A percentile compares a stretch with the other conserved stretches of the same genome.
phyloP scores from a whole-genome alignment of 768 basidiomycete species.

The Amanita rubescens region DNA sequence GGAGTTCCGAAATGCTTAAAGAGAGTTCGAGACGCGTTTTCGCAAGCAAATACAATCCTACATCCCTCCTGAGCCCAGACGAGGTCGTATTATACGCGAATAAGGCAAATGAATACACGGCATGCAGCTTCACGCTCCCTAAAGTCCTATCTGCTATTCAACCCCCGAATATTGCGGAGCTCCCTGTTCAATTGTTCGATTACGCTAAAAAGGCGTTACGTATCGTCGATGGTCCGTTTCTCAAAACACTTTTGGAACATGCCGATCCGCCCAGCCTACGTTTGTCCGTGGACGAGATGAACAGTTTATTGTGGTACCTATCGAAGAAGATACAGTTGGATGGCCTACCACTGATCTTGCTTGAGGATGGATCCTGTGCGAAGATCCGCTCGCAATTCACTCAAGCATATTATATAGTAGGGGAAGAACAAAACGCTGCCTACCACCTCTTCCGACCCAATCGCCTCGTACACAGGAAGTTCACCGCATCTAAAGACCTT shows the following conservation, averaged over 20 bases:
- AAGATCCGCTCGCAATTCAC: conserved; percentile 15
- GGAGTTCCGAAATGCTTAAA: conserved; percentile 16
- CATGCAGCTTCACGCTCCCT: conserved; percentile 9
- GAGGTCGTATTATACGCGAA: conserved; percentile 18
- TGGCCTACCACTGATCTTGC: conserved; percentile 28
- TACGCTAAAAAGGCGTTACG: conserved; percentile 16
- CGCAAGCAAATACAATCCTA: conserved; percentile 15
- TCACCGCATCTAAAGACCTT: conserved; percentile 12
- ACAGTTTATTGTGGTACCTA: conserved; percentile 22
- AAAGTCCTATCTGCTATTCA: conserved; percentile 16
- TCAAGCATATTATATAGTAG: conserved; percentile 20
- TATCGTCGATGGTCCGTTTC: conserved; percentile 17
- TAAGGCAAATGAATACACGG: conserved; percentile 13
- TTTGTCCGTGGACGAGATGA: conserved; percentile 15
- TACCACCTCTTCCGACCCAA: conserved; percentile 16
- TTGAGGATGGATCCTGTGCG: conserved; percentile 25
- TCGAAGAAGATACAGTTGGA: conserved; percentile 11
- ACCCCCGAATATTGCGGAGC: conserved; percentile 14
- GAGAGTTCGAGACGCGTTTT: conserved; percentile 19
- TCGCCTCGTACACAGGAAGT: conserved; percentile 21
- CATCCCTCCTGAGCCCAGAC: conserved; percentile 11
- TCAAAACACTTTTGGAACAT: conserved; percentile 14
- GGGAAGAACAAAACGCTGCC: conserved; percentile 12
- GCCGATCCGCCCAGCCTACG: conserved; percentile 5
- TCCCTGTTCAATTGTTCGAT: conserved; percentile 14